phyloP scores from a whole-genome alignment of 345 rosid species.

The Erucastrum elatum region DNA sequence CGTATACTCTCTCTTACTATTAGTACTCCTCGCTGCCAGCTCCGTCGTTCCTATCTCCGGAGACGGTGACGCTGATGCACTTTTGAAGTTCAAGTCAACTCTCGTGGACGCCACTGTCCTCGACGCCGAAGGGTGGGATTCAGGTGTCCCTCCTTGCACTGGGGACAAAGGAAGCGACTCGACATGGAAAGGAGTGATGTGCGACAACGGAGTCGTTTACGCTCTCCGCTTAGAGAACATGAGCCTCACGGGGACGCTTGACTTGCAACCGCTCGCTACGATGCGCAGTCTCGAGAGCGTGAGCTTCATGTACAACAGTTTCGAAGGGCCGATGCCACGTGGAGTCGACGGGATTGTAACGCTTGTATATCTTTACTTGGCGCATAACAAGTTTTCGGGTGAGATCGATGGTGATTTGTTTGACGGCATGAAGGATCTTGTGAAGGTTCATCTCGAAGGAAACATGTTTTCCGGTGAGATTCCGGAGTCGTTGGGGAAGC shows the following conservation, averaged over 20 bases:
- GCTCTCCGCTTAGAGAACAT: conserved; percentile 56
- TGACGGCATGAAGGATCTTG: conserved; percentile 50
- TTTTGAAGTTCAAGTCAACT: conserved; percentile 57
- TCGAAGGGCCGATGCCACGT: conserved; percentile 58
- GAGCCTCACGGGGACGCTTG: conserved; percentile 55
- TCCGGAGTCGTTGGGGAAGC: conserved; percentile 51
- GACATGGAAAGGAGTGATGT: conserved; percentile 61
- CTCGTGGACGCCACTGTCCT: conserved; percentile 40
- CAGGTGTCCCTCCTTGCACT: conserved; percentile 41
- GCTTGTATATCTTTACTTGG: conserved; percentile 53
- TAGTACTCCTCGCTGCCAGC: background rate
- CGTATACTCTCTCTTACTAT: background rate
- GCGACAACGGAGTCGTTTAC: conserved; percentile 42
- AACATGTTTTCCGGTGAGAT: conserved; percentile 57
- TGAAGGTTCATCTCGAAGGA: conserved; percentile 51
- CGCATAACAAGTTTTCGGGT: conserved; percentile 60
- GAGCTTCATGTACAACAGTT: conserved; percentile 62
- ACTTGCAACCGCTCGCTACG: conserved; percentile 42
- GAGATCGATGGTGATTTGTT: conserved; percentile 48
- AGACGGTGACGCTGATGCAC: conserved; percentile 45
- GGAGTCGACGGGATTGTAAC: conserved; percentile 40
- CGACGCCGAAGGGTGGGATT: conserved; percentile 44
- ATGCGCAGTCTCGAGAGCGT: conserved; percentile 47
- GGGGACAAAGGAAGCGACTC: conserved; percentile 6
- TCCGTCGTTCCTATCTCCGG: background rate